These are phyloP conservation scores for Fusarium bactridioides DNA, from an alignment of 2,329 filamentous ascomycete genomes.

Conservation along the genomic window DNA sequence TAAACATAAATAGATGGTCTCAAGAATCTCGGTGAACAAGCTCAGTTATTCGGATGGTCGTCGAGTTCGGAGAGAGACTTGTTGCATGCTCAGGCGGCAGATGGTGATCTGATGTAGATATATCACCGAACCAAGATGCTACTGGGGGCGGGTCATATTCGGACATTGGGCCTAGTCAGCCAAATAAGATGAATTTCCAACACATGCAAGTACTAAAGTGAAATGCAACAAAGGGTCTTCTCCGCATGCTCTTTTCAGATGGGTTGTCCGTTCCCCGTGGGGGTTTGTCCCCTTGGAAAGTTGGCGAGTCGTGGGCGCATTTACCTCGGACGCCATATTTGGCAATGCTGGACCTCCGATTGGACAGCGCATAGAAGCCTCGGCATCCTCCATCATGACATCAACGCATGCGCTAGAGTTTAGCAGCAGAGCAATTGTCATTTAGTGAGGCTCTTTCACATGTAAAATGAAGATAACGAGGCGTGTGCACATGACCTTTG, in stretches of 20 bases:
- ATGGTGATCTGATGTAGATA: background rate
- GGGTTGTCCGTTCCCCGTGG: constrained; percentile 2
- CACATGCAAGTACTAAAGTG: background rate
- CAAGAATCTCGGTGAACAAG: too few relatives aligned
- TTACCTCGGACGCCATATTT: constrained; percentile 30
- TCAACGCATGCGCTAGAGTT: constrained; percentile 27
- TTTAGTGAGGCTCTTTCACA: constrained; percentile 31
- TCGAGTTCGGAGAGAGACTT: too few relatives aligned
- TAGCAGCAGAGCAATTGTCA: background rate
- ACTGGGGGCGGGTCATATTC: background rate
- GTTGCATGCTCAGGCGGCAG: too few relatives aligned
- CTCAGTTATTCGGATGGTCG: too few relatives aligned
- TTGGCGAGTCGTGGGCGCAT: constrained; percentile 12
- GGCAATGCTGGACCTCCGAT: constrained; percentile 37
- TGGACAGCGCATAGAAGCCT: constrained; percentile 27
- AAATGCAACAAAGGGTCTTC: background rate
- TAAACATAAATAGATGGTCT: too few relatives aligned
- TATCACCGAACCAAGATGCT: background rate
- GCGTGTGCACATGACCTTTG: constrained; percentile 35
- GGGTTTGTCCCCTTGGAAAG: background rate
- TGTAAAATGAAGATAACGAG: constrained; percentile 24
- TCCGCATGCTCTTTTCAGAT: constrained; percentile 25
- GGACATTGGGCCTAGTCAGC: background rate
- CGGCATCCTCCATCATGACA: constrained; percentile 42
- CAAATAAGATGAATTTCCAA: background rate